Evolutionary conservation across 2,329 filamentous ascomycete genomes (phyloP), one percentile per base, ranked within the genome.

Genomic region (Coniochaeta hoffmannii): DNA sequence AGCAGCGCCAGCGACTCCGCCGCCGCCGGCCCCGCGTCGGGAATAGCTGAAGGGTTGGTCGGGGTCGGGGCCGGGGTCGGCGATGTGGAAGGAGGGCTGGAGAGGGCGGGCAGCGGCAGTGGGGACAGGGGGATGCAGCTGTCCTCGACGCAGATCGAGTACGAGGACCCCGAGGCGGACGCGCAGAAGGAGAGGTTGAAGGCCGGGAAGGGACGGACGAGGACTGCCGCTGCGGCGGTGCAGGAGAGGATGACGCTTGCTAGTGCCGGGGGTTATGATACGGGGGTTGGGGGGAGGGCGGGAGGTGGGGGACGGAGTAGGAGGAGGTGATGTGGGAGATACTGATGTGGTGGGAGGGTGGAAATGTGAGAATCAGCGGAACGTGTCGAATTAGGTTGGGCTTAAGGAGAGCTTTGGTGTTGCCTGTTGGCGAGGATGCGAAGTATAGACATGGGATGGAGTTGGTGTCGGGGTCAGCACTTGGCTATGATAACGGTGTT

Each of bases 131-230:
- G n/a, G n/a, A n/a, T n/a, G n/a, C n/a, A 65, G 7, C 77, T 75
- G 7, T 71, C 74, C 0, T 68, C 74, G 2, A 82, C 80, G 8
- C 80, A 84, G 65, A 68, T 84, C 3, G 74, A 73, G 56, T 83
- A 83, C 56, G 70, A 75, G 4, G 77, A 82, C 56, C 74, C 77
- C 0, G 74, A 78, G 17, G 78, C 77, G 2, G 67, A 72, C 58
- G 66, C 69, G 56, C 69, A 69, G 53, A 76, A 73, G 62, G 72
- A 69, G 30, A 67, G 69, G 58, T 61, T 80, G 17, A 72, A 79
- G 59, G 35, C 36, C 38, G 31, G 34, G 8, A 14, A 14, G 53
- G 22, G 12, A 49, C 14, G 44, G 53, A 31, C 24, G 30, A n/a
- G 9, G 46, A 31, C 22, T 38, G 15, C n/a, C n/a, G n/a, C n/a